phyloP scores from a whole-genome alignment of 1,284 basidiomycete species.

The Ceratobasidium sp. region DNA sequence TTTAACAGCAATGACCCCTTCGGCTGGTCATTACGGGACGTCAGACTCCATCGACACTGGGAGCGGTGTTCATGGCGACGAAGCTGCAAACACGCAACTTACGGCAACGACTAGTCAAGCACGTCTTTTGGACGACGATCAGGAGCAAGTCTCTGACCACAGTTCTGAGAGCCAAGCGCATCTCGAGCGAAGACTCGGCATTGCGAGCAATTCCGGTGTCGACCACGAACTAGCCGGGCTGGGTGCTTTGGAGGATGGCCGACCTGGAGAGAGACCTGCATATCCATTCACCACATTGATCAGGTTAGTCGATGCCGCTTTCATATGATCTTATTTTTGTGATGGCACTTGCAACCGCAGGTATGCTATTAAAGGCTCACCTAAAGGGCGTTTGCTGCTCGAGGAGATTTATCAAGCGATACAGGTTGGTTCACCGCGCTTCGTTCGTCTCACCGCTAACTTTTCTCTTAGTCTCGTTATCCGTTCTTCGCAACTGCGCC shows the following conservation, averaged over 20 bases:
- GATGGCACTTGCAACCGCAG: conserved; percentile 57
- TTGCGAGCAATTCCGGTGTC: neutral
- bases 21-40: neutral
- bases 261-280: conserved; percentile 58
- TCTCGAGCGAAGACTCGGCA: neutral
- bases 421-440: conserved; percentile 53
- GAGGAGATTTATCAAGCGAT: conserved; percentile 91
- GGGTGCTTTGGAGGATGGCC: conserved; percentile 45
- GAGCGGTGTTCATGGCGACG: neutral
- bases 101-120: neutral
- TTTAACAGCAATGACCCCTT: neutral
- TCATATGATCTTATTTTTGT: neutral
- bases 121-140: neutral
- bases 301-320: conserved; percentile 65
- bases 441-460: neutral
- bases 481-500: conserved; percentile 86
- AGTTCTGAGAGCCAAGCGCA: neutral
- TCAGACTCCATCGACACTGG: neutral
- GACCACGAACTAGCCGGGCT: conserved; percentile 36
- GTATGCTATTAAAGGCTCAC: conserved; percentile 88
- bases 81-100: neutral
- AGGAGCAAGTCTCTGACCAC: neutral
- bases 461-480: conserved; percentile 59
- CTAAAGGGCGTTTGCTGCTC: conserved; percentile 81
- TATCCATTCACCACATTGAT: conserved; percentile 89